phyloP scores from a whole-genome alignment of 1,284 basidiomycete species.

The Pseudozyma pruni region DNA sequence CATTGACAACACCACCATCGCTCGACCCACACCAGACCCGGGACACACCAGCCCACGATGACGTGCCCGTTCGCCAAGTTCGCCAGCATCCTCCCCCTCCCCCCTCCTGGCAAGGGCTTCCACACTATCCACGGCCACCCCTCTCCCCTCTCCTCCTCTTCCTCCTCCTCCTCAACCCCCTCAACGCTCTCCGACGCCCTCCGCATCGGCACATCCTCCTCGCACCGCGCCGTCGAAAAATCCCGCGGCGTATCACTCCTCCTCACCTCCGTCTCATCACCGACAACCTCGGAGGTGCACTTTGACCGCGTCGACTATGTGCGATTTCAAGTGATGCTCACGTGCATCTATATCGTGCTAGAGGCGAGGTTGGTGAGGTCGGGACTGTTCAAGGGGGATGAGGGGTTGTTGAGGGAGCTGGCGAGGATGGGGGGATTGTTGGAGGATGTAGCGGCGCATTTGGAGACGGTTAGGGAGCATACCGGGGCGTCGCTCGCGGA shows the following conservation, averaged over 20 bases:
- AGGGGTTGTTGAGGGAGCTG: conserved; percentile 17
- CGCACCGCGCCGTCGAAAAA: conserved; percentile 46
- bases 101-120: background rate
- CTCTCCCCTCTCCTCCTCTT: background rate
- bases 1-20: no score
- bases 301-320: conserved; percentile 51
- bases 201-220: conserved; percentile 24
- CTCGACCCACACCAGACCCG: no score
- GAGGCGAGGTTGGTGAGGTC: conserved; percentile 7
- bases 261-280: conserved; percentile 20
- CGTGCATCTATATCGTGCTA: conserved; percentile 40
- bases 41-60: conserved; percentile 17
- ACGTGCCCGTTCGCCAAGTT: conserved; percentile 48
- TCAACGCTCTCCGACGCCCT: conserved; percentile 32
- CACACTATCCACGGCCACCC: conserved; percentile 1
- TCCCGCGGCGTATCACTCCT: conserved; percentile 43
- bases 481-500: conserved; percentile 25
- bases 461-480: conserved; percentile 10
- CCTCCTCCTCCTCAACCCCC: background rate
- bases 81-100: conserved; percentile 16
- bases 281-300: background rate
- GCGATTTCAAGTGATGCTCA: conserved; percentile 51
- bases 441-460: conserved; percentile 32
- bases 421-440: conserved; percentile 15
- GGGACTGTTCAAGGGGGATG: conserved; percentile 3